These are phyloP conservation scores for Hypoxylon subgilvum DNA, from an alignment of 495 filamentous ascomycete genomes.

Conservation along the genomic window DNA sequence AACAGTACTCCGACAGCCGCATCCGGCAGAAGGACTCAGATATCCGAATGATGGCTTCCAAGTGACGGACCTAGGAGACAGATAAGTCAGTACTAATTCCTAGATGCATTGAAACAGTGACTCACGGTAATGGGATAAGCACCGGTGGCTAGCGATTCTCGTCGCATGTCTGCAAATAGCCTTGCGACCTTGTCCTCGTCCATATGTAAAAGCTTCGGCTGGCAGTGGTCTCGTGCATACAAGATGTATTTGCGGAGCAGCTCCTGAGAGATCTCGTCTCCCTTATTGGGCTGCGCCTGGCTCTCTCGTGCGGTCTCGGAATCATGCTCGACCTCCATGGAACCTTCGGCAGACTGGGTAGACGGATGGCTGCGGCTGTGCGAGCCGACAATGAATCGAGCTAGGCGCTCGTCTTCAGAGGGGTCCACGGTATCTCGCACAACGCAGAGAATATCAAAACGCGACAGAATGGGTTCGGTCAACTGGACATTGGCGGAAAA, in stretches of 20 bases:
- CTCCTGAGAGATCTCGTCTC: constrained; percentile 87
- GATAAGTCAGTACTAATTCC: constrained; percentile 27
- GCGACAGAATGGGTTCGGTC: constrained; percentile 95
- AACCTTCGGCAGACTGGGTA: constrained; percentile 60
- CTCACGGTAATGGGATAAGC: constrained; percentile 97
- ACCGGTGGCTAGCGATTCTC: constrained; percentile 89
- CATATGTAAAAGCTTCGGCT: constrained; percentile 95
- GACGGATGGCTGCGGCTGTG: constrained; percentile 88
- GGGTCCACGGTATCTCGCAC: constrained; percentile 98
- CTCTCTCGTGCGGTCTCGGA: constrained; percentile 51
- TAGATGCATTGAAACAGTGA: constrained; percentile 11
- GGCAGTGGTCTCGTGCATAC: constrained; percentile 88
- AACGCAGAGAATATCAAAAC: constrained; percentile 98
- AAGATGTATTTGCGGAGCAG: constrained; percentile 96
- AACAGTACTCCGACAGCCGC: constrained; percentile 92
- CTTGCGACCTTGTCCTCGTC: constrained; percentile 96
- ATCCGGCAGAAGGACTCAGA: constrained; percentile 92
- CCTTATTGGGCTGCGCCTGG: constrained; percentile 63
- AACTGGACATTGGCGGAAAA: constrained; percentile 96
- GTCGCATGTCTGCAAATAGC: constrained; percentile 94
- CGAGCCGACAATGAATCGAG: constrained; percentile 91
- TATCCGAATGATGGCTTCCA: constrained; percentile 97
- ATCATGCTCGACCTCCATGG: constrained; percentile 67
- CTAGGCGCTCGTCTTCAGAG: constrained; percentile 90
- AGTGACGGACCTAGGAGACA: constrained; percentile 90